Conservation (phyloP, 2,329 filamentous ascomycete species). For the Venturia nashicola region DNA sequence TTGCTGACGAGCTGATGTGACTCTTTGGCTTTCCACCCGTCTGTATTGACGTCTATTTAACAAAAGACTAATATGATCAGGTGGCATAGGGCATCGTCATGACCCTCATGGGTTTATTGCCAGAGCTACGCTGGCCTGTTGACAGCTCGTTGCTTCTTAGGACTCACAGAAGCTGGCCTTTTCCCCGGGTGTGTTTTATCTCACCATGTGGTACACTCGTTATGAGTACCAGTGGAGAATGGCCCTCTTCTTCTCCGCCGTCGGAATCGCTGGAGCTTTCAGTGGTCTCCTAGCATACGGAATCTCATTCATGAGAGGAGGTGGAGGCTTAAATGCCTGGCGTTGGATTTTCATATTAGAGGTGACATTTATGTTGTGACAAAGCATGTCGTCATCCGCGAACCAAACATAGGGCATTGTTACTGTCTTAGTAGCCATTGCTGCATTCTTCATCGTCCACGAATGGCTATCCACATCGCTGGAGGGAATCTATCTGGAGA, state of each 20-base stretch:
- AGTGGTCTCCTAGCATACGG: constrained; percentile 46
- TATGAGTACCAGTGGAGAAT: constrained; percentile 47
- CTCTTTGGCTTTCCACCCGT: background rate
- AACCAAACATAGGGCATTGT: constrained; percentile 13
- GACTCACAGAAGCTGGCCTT: constrained; percentile 25
- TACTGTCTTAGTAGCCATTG: constrained; percentile 21
- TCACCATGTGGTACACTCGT: constrained; percentile 52
- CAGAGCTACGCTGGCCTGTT: constrained; percentile 35
- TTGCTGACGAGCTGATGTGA: background rate
- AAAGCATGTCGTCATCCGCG: background rate
- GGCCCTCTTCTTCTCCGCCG: constrained; percentile 47
- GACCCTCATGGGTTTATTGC: constrained; percentile 38
- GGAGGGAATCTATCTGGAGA: constrained; percentile 29
- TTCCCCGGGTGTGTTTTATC: constrained; percentile 20
- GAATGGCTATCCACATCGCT: constrained; percentile 39
- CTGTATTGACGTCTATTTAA: constrained; percentile 5
- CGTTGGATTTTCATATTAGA: constrained; percentile 30
- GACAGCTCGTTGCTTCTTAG: constrained; percentile 34
- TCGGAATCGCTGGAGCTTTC: constrained; percentile 47
- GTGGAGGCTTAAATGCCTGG: constrained; percentile 32
- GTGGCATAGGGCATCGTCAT: constrained; percentile 36
- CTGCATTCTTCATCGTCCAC: constrained; percentile 46
- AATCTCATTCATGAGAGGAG: constrained; percentile 49
- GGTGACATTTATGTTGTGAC: background rate
- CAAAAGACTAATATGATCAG: constrained; percentile 10